Percentiles rank a stretch among this genome's conserved stretches.
These are phyloP conservation scores for Pulveroboletus sp. DNA, from an alignment of 768 basidiomycete species.

Conservation along the genomic window DNA sequence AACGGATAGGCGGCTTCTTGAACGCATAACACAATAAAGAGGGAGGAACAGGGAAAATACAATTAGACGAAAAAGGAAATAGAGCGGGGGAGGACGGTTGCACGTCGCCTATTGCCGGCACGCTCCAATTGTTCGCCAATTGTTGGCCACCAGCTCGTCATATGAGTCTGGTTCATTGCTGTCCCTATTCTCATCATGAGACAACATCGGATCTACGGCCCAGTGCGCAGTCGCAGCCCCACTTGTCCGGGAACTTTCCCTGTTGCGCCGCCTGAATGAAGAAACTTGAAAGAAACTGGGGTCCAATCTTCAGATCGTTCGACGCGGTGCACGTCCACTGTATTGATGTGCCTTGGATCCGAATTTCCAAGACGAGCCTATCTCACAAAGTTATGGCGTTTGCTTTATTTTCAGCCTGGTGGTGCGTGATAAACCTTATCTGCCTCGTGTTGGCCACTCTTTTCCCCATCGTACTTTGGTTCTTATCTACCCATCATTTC, in stretches of 20 bases:
- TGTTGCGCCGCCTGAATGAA: slow-evolving; percentile 28
- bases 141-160: slow-evolving; percentile 10
- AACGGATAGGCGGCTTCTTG: slow-evolving; percentile 24
- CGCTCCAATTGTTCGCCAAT: slow-evolving; percentile 30
- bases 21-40: slow-evolving; percentile 32
- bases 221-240: slow-evolving; percentile 4
- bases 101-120: slow-evolving; percentile 27
- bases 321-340: slow-evolving; percentile 1
- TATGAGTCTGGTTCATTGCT: slow-evolving; percentile 12
- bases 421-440: slow-evolving; percentile 23
- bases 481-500: neutral
- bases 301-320: slow-evolving; percentile 20
- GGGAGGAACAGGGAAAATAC: slow-evolving; percentile 33
- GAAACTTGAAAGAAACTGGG: slow-evolving; percentile 28
- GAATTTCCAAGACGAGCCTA: slow-evolving; percentile 15
- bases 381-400: slow-evolving; percentile 10
- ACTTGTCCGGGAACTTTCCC: slow-evolving; percentile 15
- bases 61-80: slow-evolving; percentile 36
- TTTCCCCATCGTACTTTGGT: neutral
- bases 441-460: neutral
- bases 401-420: slow-evolving; percentile 19
- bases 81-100: slow-evolving; percentile 9
- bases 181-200: slow-evolving; percentile 13
- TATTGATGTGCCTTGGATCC: slow-evolving; percentile 6
- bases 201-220: slow-evolving; percentile 25